Conservation (phyloP, 306 rosid genomes). For the Pyrus pyrifolia region DNA sequence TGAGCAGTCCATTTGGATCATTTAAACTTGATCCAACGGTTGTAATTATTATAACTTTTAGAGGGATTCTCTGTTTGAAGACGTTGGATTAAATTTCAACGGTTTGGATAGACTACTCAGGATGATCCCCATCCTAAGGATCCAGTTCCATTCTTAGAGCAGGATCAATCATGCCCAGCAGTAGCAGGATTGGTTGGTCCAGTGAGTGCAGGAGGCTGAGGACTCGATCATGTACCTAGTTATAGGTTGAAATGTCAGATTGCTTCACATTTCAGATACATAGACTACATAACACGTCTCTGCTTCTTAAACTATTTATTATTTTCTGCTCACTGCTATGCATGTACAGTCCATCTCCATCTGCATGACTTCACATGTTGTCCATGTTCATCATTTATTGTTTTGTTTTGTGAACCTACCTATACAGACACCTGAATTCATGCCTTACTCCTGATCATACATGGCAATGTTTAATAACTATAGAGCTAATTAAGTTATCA, state of each 20-base stretch:
- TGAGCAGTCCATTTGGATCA: no score
- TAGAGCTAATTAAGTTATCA: neutral
- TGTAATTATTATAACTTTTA: no score
- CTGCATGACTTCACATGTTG: slow-evolving; percentile 14
- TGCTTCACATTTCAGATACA: neutral
- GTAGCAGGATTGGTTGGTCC: neutral
- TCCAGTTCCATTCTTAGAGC: neutral
- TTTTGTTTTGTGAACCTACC: neutral
- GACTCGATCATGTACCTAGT: neutral
- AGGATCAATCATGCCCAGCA: neutral
- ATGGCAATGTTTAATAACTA: neutral
- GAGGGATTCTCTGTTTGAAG: no score
- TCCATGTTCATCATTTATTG: slow-evolving; percentile 5
- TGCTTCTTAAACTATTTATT: neutral
- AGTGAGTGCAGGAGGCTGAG: neutral
- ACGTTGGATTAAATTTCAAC: no score
- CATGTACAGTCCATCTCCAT: neutral
- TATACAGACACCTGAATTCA: neutral
- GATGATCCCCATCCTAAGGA: no score
- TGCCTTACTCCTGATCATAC: neutral
- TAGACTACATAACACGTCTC: neutral
- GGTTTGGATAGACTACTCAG: no score
- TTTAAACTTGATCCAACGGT: no score
- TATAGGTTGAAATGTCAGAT: slow-evolving; percentile 4
- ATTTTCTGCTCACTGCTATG: neutral